Percentiles rank a stretch among this genome's conserved stretches.
phyloP scores from a whole-genome alignment of 208 protist species.

The Crithidia sp. region DNA sequence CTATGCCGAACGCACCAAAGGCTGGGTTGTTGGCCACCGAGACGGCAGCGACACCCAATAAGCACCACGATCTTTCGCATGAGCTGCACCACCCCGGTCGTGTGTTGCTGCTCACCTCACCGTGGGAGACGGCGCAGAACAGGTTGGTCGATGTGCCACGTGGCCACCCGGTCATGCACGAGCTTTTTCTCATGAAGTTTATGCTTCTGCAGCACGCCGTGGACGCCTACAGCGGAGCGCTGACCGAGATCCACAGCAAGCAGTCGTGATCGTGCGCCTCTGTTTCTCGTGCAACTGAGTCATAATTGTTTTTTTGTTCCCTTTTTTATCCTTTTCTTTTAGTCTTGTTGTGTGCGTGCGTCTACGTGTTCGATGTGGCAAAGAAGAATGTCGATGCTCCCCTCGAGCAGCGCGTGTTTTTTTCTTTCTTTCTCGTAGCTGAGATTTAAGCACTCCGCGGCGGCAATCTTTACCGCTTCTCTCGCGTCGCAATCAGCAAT shows the following conservation, averaged over 20 bases:
- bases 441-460: too few species aligned
- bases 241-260: slow-evolving; percentile 19
- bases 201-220: slow-evolving; percentile 60
- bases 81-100: slow-evolving; percentile 70
- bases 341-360: background rate
- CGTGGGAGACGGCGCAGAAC: slow-evolving; percentile 40
- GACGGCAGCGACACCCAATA: background rate
- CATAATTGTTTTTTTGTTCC: slow-evolving; percentile 1
- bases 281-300: background rate
- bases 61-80: slow-evolving; percentile 35
- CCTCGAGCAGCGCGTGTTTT: background rate
- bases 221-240: slow-evolving; percentile 44
- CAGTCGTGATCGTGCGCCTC: background rate
- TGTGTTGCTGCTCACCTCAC: slow-evolving; percentile 59
- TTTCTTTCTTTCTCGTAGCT: background rate
- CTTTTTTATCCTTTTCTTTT: background rate
- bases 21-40: too few species aligned
- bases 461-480: too few species aligned
- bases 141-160: slow-evolving; percentile 64
- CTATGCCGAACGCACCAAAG: background rate
- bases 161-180: slow-evolving; percentile 58
- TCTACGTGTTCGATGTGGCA: background rate
- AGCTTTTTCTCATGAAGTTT: slow-evolving; percentile 51
- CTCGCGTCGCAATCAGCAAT: too few species aligned
- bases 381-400: too few species aligned